Base-by-base conservation (phyloP, 495 filamentous ascomycete species). In the Astrothelium subdiscretum region DNA sequence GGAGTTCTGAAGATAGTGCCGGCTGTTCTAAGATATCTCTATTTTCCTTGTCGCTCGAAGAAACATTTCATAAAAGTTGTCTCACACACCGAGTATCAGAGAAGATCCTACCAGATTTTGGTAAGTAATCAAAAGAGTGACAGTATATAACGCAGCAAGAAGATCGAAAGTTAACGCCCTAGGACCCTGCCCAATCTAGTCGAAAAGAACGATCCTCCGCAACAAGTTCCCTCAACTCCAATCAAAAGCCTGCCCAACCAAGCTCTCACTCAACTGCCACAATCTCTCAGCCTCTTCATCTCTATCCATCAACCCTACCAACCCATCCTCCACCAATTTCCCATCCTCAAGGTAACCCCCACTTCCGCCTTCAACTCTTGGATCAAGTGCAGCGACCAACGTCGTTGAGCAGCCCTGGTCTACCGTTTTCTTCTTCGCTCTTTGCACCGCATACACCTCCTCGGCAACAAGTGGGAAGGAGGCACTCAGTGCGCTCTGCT, bases 261-360 rank as follows among this genome's bases (percentile, higher is more conserved):
- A 51, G 61, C 76, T 71, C 69, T 84, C 80, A 29, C 76, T 78
- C 18, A 78, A 20, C 22, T 69, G 67, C 80, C 79, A 81, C 18
- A 83, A 67, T 66, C 65, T 77, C 59, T 80, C 81, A 3, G 79
- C 82, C 22, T 62, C 48, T n/a, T 71, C 71, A 31, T 44, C 70
- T 62, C 72, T 75, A 57, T 62, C 42, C 10, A 75, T 70, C 8
- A 27, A 29, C 5, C 38, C 29, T 26, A 66, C 67, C 32, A 59
- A 54, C 0, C 48, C 57, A 20, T 66, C 63, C 1, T 60, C 68
- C 20, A 75, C 67, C 6, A 54, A 20, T 24, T 54, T 54, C 29
- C 48, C 48, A 62, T 69, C 15, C 67, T 68, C 0, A 65, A 63
- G 4, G 24, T 54, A 54, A 29, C 22, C 48, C 20, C 48, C 48